Base-by-base conservation (phyloP, 129 eudicot species). In the Kitagawia praeruptora region DNA sequence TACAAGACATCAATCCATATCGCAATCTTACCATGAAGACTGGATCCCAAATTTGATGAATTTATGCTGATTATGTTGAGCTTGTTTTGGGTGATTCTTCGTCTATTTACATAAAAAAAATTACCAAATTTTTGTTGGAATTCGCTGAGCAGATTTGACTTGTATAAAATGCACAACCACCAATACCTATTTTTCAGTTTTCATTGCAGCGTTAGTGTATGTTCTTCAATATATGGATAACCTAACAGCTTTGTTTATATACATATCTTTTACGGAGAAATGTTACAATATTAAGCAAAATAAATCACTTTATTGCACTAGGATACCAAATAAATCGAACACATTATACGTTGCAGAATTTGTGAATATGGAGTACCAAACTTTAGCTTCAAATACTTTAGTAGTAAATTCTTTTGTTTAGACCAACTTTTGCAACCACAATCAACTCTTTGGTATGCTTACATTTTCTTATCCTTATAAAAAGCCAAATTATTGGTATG, bases 61-160 rank as follows among this genome's bases (percentile, higher is more conserved):
- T 16, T 3, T 15, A 3, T 49, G 23, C 23, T 4, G 21, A 4
- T 16, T 15, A 16, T 46, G 6, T 49, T 49, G 56, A 3, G 56
- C 56, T 15, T 49, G 14, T 51, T 4, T 51, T 51, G 0, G 63
- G 63, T 8, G 3, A 21, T 53, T 53, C 27, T 53, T 51, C n/a
- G 2, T 4, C 6, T 31, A 31, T 31, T 18, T 6, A 19, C 9
- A 18, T 49, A 51, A 51, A 18, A 2, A 51, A 18, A 16, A 18
- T 18, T 16, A 16, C n/a, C 58, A 18, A 16, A n/a, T 58, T 58
- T 6, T 14, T 38, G 2, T 10, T 11, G 34, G 51, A 47, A 75
- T 46, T 49, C 48, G 82, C 48, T 48, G 64, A 79, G 64, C 77
- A 48, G 53, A 28, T 42, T 49, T 34, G 15, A 14, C 25, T 53